Evolutionary conservation across 768 basidiomycete species (phyloP).

Genomic region (Xanthoconium stramineum): DNA sequence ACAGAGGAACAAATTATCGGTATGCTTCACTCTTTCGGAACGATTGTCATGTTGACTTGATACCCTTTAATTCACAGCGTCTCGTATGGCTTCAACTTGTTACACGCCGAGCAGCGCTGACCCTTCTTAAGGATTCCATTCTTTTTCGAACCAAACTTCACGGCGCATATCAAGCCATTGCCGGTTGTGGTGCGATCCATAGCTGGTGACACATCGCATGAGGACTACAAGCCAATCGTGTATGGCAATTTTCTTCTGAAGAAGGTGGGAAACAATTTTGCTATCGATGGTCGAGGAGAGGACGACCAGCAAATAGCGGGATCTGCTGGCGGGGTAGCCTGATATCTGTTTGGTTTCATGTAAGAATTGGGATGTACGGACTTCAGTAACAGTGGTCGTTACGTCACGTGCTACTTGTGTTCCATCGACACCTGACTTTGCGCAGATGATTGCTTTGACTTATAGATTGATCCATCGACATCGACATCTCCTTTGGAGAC

Average conservation of each 20-base stretch:
- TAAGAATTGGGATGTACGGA: not conserved
- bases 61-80: conserved; percentile 42
- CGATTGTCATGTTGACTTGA: conserved; percentile 3
- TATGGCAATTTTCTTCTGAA: conserved; percentile 77
- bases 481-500: conserved; percentile 16
- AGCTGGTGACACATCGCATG: conserved; percentile 18
- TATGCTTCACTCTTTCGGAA: conserved; percentile 11
- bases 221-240: conserved; percentile 45
- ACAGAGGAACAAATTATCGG: conserved; percentile 68
- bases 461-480: conserved; percentile 21
- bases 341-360: not conserved
- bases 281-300: conserved; percentile 34
- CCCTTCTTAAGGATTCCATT: conserved; percentile 66
- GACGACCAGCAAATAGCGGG: conserved; percentile 20
- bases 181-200: conserved; percentile 50
- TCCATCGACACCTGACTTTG: not conserved
- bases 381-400: not conserved
- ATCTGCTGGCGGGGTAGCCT: not conserved
- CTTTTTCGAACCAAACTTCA: conserved; percentile 91
- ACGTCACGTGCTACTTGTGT: conserved; percentile 27
- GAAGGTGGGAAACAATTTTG: conserved; percentile 78
- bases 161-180: conserved; percentile 65
- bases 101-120: conserved; percentile 1
- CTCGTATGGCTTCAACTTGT: conserved; percentile 49
- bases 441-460: conserved; percentile 19